A percentile compares a stretch with the other conserved stretches of the same genome.
These are phyloP conservation scores for Lagerstroemia speciosa DNA, from an alignment of 345 rosid genomes.

Conservation along the genomic window DNA sequence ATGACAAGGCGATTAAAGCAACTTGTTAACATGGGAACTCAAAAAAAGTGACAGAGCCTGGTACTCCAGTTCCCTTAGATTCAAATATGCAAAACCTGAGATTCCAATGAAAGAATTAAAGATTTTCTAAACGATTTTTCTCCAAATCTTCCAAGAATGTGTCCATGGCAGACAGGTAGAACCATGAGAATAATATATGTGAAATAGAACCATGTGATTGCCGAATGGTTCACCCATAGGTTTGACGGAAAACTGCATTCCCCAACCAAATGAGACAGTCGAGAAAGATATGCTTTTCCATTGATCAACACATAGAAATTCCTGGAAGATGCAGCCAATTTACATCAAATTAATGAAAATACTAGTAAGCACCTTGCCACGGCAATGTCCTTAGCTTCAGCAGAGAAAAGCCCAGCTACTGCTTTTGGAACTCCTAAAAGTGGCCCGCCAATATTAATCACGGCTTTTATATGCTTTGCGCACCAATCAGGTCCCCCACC, in stretches of 20 bases:
- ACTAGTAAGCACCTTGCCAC: conserved; percentile 58
- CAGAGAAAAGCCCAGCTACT: conserved; percentile 78
- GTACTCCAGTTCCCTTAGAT: neutral
- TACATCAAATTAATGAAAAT: neutral
- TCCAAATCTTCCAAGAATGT: too few relatives aligned
- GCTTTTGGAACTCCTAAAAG: conserved; percentile 95
- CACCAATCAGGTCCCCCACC: conserved; percentile 98
- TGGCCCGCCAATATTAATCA: conserved; percentile 90
- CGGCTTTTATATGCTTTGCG: conserved; percentile 82
- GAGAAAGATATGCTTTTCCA: too few relatives aligned
- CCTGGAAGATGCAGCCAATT: neutral
- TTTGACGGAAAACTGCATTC: too few relatives aligned
- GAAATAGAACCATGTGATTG: too few relatives aligned
- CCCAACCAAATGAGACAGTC: too few relatives aligned
- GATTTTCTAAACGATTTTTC: too few relatives aligned
- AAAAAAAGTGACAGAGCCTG: neutral
- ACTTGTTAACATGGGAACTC: neutral
- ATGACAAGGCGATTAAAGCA: neutral
- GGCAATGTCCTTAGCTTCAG: conserved; percentile 93
- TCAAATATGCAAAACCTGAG: neutral
- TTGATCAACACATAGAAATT: neutral
- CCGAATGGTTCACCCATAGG: too few relatives aligned
- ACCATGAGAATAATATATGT: too few relatives aligned
- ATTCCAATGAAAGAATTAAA: too few relatives aligned
- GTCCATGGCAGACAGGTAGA: too few relatives aligned